Evolutionary conservation across 2,329 filamentous ascomycete species (phyloP), one percentile per base, ranked within the genome.

Genomic region (Hymenoscyphus occultus): DNA sequence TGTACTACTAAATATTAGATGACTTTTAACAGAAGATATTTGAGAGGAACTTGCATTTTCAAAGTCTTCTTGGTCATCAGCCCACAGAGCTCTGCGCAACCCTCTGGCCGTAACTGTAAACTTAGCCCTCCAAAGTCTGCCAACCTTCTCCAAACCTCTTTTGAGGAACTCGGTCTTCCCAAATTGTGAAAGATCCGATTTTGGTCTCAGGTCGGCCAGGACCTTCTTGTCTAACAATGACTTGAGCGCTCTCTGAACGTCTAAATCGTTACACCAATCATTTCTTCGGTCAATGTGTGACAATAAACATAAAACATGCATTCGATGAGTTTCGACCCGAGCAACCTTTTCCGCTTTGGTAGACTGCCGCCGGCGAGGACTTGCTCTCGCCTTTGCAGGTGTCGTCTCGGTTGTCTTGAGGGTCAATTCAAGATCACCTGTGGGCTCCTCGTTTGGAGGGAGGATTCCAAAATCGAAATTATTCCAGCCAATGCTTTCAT

Each of bases 221-320:
- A 85, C 87, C 71, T 90, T 90, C 39, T 86, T 84, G 1, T 85
- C 82, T 5, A 97, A 76, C 45, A 93, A 81, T 51, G 83, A 79
- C 62, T 84, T 86, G 51, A 96, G 77, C n/a, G 78, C 78, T 51
- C 80, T 83, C 74, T 96, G 92, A 9, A 91, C 85, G 64, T 83
- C 78, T 14, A 79, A 72, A 74, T 94, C 89, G 72, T 96, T 96
- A 78, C 93, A 97, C 92, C 94, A 97, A 63, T 85, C 81, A 74
- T 98, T 99, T 63, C 93, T 87, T 64, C 86, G 81, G 69, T 90
- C 84, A 16, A 89, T 84, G 76, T 98, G 92, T 10, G 87, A 86
- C 16, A 99, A 78, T 1, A 99, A 82, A 74, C 92, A 96, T 14
- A 97, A 79, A 0, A 98, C 70, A 77, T 99, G 93, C 67, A 88